Evolutionary conservation across 208 protist species (phyloP).

Genomic region (Acanthamoeba pearcei): DNA sequence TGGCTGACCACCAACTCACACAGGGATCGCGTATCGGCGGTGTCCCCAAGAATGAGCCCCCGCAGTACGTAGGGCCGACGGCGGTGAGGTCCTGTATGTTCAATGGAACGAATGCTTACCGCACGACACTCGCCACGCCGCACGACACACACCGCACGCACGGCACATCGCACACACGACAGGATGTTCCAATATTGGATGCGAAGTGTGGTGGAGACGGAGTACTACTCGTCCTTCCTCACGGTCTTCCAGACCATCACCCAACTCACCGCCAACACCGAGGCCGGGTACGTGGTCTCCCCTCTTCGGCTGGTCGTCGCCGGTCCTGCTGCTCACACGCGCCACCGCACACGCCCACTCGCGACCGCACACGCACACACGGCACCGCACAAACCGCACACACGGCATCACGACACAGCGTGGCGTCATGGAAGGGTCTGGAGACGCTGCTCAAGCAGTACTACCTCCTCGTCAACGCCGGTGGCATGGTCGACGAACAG

Average conservation of each 20-base stretch:
- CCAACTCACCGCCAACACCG: background rate
- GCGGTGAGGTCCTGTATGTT: no score
- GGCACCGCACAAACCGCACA: no score
- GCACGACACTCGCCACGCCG: no score
- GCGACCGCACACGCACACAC: background rate
- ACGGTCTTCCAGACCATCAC: conserved; percentile 38
- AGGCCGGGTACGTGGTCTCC: background rate
- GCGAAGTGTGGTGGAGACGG: background rate
- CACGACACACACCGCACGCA: no score
- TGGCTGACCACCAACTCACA: no score
- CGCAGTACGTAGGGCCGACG: background rate
- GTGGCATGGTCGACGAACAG: conserved; percentile 3
- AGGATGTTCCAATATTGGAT: conserved; percentile 33
- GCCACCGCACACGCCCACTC: background rate
- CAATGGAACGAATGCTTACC: no score
- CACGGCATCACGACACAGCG: background rate
- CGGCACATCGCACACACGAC: background rate
- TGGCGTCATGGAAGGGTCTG: background rate
- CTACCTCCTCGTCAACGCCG: conserved; percentile 6
- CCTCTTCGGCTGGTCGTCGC: background rate
- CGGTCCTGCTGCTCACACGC: no score
- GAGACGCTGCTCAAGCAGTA: conserved; percentile 26
- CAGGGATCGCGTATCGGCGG: conserved; percentile 4
- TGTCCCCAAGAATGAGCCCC: conserved; percentile 3
- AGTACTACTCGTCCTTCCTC: conserved; percentile 38